phyloP scores from a whole-genome alignment of 1,284 basidiomycete genomes.

The Pterulicium gracile region DNA sequence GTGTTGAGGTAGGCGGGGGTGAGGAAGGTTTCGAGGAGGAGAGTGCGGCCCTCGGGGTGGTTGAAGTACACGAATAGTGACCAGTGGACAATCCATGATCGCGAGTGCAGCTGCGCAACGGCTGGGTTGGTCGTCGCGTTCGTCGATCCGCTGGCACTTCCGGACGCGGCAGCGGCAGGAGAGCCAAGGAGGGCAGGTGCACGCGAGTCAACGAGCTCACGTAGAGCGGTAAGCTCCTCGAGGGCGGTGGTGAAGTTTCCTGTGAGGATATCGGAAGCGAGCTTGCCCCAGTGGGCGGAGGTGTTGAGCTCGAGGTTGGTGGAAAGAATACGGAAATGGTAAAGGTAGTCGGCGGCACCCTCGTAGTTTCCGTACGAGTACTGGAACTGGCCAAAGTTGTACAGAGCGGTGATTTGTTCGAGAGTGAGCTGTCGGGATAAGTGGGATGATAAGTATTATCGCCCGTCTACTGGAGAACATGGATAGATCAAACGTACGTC shows the following conservation, averaged over 20 bases:
- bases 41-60: conserved; percentile 85
- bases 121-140: conserved; percentile 32
- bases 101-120: conserved; percentile 81
- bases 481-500: conserved; percentile 41
- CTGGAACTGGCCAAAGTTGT: conserved; percentile 98
- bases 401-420: conserved; percentile 92
- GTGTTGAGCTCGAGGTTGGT: conserved; percentile 87
- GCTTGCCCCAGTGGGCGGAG: conserved; percentile 97
- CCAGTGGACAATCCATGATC: conserved; percentile 98
- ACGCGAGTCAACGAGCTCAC: conserved; percentile 84
- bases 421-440: conserved; percentile 69
- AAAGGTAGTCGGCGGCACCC: conserved; percentile 93
- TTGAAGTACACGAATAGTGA: conserved; percentile 98
- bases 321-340: conserved; percentile 97
- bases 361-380: conserved; percentile 96
- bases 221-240: conserved; percentile 87
- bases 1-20: conserved; percentile 95
- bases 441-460: conserved; percentile 7
- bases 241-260: conserved; percentile 93
- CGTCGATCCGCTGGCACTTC: not conserved
- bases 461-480: conserved; percentile 8
- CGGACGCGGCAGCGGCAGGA: conserved; percentile 32
- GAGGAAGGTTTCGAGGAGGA: conserved; percentile 94
- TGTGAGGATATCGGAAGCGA: conserved; percentile 90
- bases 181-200: conserved; percentile 39